Evolutionary conservation across 805 yeast species (phyloP).

Genomic region (Candida chilensis): DNA sequence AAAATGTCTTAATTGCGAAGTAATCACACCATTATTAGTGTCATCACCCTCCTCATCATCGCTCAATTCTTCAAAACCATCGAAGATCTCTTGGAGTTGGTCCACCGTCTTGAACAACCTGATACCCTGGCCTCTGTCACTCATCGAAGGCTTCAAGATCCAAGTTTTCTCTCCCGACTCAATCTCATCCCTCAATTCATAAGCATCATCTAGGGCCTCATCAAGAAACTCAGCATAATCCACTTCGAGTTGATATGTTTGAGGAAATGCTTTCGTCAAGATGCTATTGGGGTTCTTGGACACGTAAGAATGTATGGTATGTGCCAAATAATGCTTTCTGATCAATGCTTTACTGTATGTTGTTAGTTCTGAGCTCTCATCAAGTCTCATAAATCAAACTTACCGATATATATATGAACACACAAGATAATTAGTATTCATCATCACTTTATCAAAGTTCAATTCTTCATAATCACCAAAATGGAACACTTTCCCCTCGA

Average conservation of each 20-base stretch:
- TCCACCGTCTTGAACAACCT: constrained; percentile 70
- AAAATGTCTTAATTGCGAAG: constrained; percentile 85
- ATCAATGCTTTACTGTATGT: constrained; percentile 88
- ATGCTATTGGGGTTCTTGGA: constrained; percentile 70
- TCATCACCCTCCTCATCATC: constrained; percentile 38
- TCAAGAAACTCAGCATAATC: constrained; percentile 96
- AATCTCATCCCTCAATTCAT: constrained; percentile 77
- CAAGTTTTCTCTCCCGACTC: constrained; percentile 55
- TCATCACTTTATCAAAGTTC: constrained; percentile 57
- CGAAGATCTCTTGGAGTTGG: constrained; percentile 76
- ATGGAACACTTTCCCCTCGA: constrained; percentile 42
- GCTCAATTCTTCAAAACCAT: constrained; percentile 73
- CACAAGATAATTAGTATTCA: constrained; percentile 41
- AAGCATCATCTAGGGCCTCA: constrained; percentile 87
- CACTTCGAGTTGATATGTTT: constrained; percentile 70
- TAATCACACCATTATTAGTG: constrained; percentile 57
- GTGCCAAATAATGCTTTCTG: constrained; percentile 82
- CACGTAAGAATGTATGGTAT: constrained; percentile 64
- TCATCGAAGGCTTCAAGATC: constrained; percentile 95
- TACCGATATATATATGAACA: constrained; percentile 80
- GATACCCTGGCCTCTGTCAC: constrained; percentile 95
- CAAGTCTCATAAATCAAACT: too few species aligned
- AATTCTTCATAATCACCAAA: constrained; percentile 88
- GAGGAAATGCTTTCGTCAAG: constrained; percentile 57
- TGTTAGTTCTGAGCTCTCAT: too few species aligned